phyloP scores from a whole-genome alignment of 345 rosid genomes.

The Gossypium raimondii region DNA sequence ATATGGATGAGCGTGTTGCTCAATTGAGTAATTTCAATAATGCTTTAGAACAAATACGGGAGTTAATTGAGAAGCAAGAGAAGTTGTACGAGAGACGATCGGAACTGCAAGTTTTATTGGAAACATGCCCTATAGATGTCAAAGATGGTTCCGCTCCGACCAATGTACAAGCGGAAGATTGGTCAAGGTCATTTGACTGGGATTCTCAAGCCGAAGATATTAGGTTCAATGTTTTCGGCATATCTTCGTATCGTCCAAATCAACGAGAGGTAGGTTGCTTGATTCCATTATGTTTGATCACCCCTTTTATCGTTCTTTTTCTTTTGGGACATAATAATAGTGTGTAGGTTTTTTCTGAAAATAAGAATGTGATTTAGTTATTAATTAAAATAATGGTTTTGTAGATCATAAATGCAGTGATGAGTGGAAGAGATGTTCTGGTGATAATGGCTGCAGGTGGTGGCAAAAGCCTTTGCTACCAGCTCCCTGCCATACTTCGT shows the following conservation, averaged over 20 bases:
- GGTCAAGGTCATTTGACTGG: conserved; percentile 79
- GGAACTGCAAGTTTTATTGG: conserved; percentile 56
- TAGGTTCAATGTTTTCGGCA: conserved; percentile 78
- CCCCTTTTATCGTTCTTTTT: background rate
- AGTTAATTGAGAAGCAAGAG: conserved; percentile 70
- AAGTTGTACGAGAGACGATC: conserved; percentile 61
- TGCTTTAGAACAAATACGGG: conserved; percentile 58
- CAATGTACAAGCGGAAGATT: conserved; percentile 33
- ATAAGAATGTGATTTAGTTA: background rate
- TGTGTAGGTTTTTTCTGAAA: background rate
- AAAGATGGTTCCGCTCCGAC: conserved; percentile 25
- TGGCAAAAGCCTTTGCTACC: conserved; percentile 97
- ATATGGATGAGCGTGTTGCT: conserved; percentile 9
- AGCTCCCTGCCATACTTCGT: conserved; percentile 79
- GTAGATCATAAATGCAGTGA: conserved; percentile 81
- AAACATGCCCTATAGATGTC: conserved; percentile 38
- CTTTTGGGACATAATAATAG: background rate
- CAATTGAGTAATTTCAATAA: background rate
- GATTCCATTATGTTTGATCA: background rate
- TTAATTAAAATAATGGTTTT: background rate
- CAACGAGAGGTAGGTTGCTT: conserved; percentile 63
- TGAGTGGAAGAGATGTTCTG: conserved; percentile 78
- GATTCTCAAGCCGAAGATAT: conserved; percentile 72
- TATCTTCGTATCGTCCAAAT: conserved; percentile 71
- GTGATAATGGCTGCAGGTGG: conserved; percentile 99